Base-by-base conservation (phyloP, 2,329 filamentous ascomycete species). In the Ceratocystis colombiana region DNA sequence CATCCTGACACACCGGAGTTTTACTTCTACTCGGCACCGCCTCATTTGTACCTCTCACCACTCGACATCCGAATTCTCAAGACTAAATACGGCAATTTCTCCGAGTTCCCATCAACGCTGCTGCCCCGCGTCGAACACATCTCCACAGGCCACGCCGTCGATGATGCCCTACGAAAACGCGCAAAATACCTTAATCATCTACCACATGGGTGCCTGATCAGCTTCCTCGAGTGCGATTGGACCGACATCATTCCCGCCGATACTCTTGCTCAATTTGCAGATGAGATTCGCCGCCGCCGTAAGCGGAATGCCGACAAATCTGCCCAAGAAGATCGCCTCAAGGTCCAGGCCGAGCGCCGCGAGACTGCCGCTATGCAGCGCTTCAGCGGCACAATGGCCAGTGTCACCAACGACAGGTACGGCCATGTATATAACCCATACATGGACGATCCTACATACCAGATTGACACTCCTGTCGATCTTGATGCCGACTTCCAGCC, bases 211-310 rank as follows among this genome's bases (percentile, higher is more conserved):
- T 96, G 91, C 73, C 88, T 96, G 70, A 89, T 96, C 53, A 90
- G 82, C 70, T 96, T 96, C 71, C 76, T 96, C 0, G 92, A 96
- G 76, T 96, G 92, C 72, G 91, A 96, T 74, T 96, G 92, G 92
- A 91, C 89, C 2, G 91, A 96, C 70, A 89, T 94, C 46, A 89
- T 96, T 4, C 82, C 85, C 2, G 80, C 85, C 0, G 87, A 89
- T 63, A 82, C 89, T 2, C 78, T 96, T n/a, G 85, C 85, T 48
- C 81, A 82, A 1, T 96, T 96, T 75, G 79, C 81, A n/a, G 76
- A 79, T 0, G 90, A 96, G 68, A 88, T 94, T 64, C 88, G 89
- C 70, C 82, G 84, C 66, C 82, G 92, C 64, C 81, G 90, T 66
- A 90, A 88, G 74, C 82, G 83, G 65, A 91, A 95, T 71, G 80